Evolutionary conservation across 352 stramenopile species (phyloP).

Genomic region (Globisporangium radiosum): DNA sequence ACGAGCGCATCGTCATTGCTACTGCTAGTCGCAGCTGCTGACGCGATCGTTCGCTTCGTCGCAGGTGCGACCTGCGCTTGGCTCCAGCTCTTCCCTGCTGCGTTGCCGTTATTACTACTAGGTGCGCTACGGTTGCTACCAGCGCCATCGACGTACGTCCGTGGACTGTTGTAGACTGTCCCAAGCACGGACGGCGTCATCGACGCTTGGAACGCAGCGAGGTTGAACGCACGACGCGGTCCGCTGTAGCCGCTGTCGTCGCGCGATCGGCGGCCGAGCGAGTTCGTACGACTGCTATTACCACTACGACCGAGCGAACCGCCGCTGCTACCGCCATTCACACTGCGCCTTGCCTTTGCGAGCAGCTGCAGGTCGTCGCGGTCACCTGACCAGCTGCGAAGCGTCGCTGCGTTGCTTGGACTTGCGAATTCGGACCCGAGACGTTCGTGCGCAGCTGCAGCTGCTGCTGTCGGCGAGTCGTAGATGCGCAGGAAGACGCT

Average conservation of each 20-base stretch:
- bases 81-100: slow-evolving; percentile 28
- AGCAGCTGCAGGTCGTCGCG: neutral
- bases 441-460: slow-evolving; percentile 27
- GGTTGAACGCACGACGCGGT: slow-evolving; percentile 38
- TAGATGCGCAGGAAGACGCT: slow-evolving; percentile 67
- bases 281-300: neutral
- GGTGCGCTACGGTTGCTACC: slow-evolving; percentile 3
- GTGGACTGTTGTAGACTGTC: slow-evolving; percentile 11
- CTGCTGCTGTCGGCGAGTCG: slow-evolving; percentile 45
- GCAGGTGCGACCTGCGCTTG: slow-evolving; percentile 26
- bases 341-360: no score
- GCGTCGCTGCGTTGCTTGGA: slow-evolving; percentile 6
- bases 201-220: slow-evolving; percentile 43
- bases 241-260: slow-evolving; percentile 27
- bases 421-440: slow-evolving; percentile 8
- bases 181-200: slow-evolving; percentile 2
- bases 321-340: slow-evolving; percentile 8
- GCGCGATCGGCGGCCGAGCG: neutral
- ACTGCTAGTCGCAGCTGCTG: slow-evolving; percentile 7
- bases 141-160: slow-evolving; percentile 15
- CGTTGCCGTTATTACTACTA: neutral
- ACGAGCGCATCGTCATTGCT: slow-evolving; percentile 18
- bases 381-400: neutral
- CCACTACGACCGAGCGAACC: slow-evolving; percentile 10
- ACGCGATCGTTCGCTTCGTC: neutral